These are phyloP conservation scores for Clarireedia homoeocarpa DNA, from an alignment of 2,329 filamentous ascomycete genomes.

Conservation along the genomic window DNA sequence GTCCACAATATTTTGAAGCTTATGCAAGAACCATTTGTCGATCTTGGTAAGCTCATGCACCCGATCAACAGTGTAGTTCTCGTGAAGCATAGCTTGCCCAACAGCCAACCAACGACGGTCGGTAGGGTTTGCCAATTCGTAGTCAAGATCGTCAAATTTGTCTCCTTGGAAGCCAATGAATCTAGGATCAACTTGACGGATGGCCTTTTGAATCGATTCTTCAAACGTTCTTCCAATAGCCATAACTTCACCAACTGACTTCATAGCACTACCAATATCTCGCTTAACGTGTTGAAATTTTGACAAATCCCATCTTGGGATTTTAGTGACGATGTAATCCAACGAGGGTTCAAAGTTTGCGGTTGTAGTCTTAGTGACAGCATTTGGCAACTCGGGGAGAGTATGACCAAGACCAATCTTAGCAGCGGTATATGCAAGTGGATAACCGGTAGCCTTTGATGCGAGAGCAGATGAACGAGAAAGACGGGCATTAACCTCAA, in stretches of 20 bases:
- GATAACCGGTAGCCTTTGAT: conserved; percentile 97
- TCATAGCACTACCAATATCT: conserved; percentile 96
- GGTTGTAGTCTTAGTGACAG: conserved; percentile 96
- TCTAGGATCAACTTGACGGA: conserved; percentile 88
- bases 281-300: conserved; percentile 99
- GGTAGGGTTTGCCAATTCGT: conserved; percentile 82
- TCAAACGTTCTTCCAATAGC: conserved; percentile 97
- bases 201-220: conserved; percentile 98
- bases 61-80: conserved; percentile 86
- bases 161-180: conserved; percentile 93
- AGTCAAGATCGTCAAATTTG: conserved; percentile 88
- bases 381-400: conserved; percentile 91
- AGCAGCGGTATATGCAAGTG: conserved; percentile 91
- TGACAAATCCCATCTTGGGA: conserved; percentile 94
- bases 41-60: conserved; percentile 96
- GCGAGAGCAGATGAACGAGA: conserved; percentile 94
- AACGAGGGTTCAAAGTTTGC: conserved; percentile 97
- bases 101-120: conserved; percentile 97
- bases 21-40: conserved; percentile 98
- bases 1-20: conserved; percentile 94
- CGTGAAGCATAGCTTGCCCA: conserved; percentile 95
- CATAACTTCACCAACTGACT: conserved; percentile 99
- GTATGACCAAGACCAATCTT: conserved; percentile 97
- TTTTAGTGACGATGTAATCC: conserved; percentile 98
- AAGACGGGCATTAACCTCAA: conserved; percentile 97